Evolutionary conservation across 2,329 filamentous ascomycete species (phyloP), one percentile per base, ranked within the genome.

Genomic region (Exophiala dermatitidis): DNA sequence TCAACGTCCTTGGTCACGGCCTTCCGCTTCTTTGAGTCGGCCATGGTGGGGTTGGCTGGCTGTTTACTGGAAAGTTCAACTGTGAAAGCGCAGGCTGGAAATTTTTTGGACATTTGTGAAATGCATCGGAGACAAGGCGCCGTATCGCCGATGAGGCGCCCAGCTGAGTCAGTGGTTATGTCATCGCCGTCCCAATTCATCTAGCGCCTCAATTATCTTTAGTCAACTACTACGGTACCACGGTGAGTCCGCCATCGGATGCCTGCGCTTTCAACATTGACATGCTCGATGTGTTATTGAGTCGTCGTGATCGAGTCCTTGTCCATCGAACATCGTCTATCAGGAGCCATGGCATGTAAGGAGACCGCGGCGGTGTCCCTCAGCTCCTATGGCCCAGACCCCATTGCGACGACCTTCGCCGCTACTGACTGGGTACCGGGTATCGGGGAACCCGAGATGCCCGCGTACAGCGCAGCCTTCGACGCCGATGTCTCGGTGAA

Each of bases 11-110:
- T 74, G 28, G 75, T 77, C 19, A 80, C 74, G 56, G 79, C 79
- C 70, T 86, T 87, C 60, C 84, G 80, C 74, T 87, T 87, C 67
- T 79, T 76, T 10, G 61, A 59, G 6, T 51, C 55, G 19, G 52
- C 58, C 60, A 63, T 63, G 19, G 3, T 32, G 19, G n/a, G 12
- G 9, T 10, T 7, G 31, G 29, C 3, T 46, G n/a, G 4, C 9
- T 8, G 6, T 56, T 26, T 30, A n/a, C 26, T 45, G 19, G 19
- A 40, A 33, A 45, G 28, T 19, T 26, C 9, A 45, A 32, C n/a
- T 45, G 12, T n/a, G 2, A 45, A 33, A 32, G 42, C 44, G 44
- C 44, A 46, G 44, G 29, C 44, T 46, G 32, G 44, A 46, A 36
- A 36, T 46, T 46, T 46, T 46, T 46, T 28, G 30, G 41, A 26